Conservation (phyloP, 179 eudicot species). For the Heliamphora pulchella region DNA sequence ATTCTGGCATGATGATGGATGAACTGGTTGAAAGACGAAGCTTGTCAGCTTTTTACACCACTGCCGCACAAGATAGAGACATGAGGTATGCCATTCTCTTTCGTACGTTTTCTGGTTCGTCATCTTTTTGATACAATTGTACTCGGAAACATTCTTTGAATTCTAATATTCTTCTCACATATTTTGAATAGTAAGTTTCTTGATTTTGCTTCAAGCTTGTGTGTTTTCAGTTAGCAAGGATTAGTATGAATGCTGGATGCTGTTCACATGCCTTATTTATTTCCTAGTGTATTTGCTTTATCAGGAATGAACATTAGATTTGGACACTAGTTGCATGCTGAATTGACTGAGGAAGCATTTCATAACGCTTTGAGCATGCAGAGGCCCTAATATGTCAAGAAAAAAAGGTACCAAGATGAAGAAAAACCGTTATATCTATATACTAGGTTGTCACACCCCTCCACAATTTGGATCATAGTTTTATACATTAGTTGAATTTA, state of each 20-base stretch:
- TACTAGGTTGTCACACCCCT: too few species aligned
- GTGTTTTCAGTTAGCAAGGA: neutral
- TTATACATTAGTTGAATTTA: too few species aligned
- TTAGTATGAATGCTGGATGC: neutral
- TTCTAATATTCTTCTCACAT: neutral
- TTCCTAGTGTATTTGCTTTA: too few species aligned
- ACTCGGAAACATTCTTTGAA: neutral
- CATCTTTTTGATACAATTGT: neutral
- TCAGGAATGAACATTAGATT: too few species aligned
- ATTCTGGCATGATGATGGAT: conserved; percentile 17
- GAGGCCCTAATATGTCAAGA: too few species aligned
- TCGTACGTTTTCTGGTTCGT: conserved; percentile 15
- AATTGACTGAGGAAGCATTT: too few species aligned
- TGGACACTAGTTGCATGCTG: too few species aligned
- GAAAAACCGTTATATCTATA: too few species aligned
- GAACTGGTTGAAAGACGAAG: conserved; percentile 10
- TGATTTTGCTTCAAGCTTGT: conserved; percentile 4
- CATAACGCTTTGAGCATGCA: too few species aligned
- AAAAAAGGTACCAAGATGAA: too few species aligned
- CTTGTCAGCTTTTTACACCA: neutral
- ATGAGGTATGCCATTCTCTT: neutral
- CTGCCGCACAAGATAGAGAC: conserved; percentile 12
- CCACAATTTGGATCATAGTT: too few species aligned
- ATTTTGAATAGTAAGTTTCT: neutral
- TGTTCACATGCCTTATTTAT: neutral